Percentiles rank a stretch among this genome's conserved stretches.
Conservation (phyloP, 768 basidiomycete genomes). For the Xerocomellus chrysenteron region DNA sequence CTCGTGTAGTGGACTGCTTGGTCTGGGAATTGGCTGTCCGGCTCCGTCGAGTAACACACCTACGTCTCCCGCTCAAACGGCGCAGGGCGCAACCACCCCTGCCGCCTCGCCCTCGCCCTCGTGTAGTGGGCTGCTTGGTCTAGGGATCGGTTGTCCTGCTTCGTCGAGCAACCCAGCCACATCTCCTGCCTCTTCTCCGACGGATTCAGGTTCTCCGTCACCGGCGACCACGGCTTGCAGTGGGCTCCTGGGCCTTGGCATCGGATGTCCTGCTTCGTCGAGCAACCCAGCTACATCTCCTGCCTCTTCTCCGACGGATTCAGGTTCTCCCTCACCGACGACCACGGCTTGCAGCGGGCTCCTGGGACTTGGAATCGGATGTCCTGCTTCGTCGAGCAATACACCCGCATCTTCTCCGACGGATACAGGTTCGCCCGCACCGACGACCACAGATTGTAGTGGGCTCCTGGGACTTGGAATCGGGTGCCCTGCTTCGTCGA, state of each 20-base stretch:
- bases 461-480: constrained; percentile 18
- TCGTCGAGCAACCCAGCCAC: neutral
- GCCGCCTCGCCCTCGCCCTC: neutral
- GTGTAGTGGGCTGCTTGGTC: constrained; percentile 9
- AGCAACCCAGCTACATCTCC: neutral
- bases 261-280: constrained; percentile 12
- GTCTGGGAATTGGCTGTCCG: neutral
- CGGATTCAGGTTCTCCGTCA: no score
- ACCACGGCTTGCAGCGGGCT: neutral
- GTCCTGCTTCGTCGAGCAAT: constrained; percentile 4
- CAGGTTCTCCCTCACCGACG: neutral
- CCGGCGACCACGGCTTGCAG: no score
- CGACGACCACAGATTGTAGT: constrained; percentile 2
- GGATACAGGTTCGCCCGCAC: neutral
- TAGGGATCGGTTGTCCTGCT: constrained; percentile 13
- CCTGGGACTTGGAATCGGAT: constrained; percentile 15
- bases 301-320: no score
- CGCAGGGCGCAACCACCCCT: neutral
- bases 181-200: no score
- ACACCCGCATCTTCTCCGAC: neutral
- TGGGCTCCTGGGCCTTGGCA: constrained; percentile 12
- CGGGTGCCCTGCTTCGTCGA: constrained; percentile 11
- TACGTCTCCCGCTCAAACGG: neutral
- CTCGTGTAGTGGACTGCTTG: neutral
- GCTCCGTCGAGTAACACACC: neutral